Evolutionary conservation across 768 basidiomycete genomes (phyloP).

Genomic region (Phylloporus arenicola): DNA sequence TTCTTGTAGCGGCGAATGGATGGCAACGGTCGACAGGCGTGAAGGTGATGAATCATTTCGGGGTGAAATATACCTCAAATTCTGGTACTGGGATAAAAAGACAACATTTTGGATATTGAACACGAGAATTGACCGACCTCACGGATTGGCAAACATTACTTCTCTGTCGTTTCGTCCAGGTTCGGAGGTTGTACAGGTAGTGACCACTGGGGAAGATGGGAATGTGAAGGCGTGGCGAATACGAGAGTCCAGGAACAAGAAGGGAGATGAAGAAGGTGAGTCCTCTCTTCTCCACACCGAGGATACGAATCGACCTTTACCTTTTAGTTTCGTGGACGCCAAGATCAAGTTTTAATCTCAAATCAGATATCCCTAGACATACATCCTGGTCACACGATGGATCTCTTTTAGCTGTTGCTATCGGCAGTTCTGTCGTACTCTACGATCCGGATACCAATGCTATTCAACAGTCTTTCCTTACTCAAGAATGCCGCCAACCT

Average conservation of each 20-base stretch:
- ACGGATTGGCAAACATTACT: slow-evolving; percentile 59
- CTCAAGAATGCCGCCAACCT: slow-evolving; percentile 46
- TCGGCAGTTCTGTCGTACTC: slow-evolving; percentile 61
- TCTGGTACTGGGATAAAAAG: slow-evolving; percentile 82
- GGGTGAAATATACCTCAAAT: slow-evolving; percentile 74
- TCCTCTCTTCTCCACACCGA: neutral
- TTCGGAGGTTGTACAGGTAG: slow-evolving; percentile 41
- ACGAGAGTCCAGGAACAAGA: slow-evolving; percentile 41
- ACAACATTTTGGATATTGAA: slow-evolving; percentile 67
- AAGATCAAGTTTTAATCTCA: slow-evolving; percentile 67
- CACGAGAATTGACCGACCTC: slow-evolving; percentile 85
- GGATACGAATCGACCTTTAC: neutral
- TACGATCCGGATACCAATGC: slow-evolving; percentile 66
- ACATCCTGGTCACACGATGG: slow-evolving; percentile 81
- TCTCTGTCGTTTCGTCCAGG: slow-evolving; percentile 65
- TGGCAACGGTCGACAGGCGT: slow-evolving; percentile 84
- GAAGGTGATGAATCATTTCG: slow-evolving; percentile 61
- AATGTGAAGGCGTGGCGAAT: slow-evolving; percentile 78
- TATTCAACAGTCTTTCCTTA: slow-evolving; percentile 54
- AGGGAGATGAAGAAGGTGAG: slow-evolving; percentile 47
- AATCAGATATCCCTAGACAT: slow-evolving; percentile 58
- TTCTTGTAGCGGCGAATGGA: slow-evolving; percentile 73
- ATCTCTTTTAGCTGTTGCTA: slow-evolving; percentile 73
- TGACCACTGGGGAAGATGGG: slow-evolving; percentile 73
- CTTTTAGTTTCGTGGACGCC: slow-evolving; percentile 62